Percentiles rank a stretch among this genome's conserved stretches.
Evolutionary conservation across 208 protist species (phyloP).

Genomic region (Crithidia sp.): DNA sequence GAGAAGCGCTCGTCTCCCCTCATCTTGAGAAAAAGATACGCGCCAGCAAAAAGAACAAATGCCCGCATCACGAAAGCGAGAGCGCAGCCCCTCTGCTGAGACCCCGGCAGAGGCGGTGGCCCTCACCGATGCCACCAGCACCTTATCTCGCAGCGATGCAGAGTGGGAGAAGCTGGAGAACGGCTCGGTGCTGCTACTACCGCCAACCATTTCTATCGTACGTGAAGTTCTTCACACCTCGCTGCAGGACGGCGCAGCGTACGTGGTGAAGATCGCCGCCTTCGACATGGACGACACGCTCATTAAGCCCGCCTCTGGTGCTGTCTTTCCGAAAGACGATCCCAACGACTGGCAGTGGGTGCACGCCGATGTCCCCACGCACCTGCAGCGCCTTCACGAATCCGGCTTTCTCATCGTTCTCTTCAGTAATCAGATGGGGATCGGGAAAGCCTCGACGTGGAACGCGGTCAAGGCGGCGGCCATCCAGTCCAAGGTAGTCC

Average conservation of each 20-base stretch:
- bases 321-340: conserved; percentile 66
- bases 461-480: conserved; percentile 62
- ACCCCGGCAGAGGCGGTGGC: background rate
- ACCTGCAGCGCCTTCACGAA: conserved; percentile 57
- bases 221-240: background rate
- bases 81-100: conserved; percentile 7
- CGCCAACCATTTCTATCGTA: conserved; percentile 34
- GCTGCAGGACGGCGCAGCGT: background rate
- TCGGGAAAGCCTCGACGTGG: conserved; percentile 56
- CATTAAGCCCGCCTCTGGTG: conserved; percentile 58
- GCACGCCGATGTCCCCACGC: conserved; percentile 38
- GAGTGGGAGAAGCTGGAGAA: conserved; percentile 44
- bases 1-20: too few relatives aligned
- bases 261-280: conserved; percentile 53
- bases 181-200: conserved; percentile 38
- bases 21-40: too few relatives aligned
- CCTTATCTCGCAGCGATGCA: background rate
- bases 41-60: background rate
- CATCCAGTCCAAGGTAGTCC: conserved; percentile 56
- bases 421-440: conserved; percentile 94
- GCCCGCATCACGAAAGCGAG: conserved; percentile 16
- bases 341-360: conserved; percentile 75
- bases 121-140: background rate
- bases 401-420: conserved; percentile 87
- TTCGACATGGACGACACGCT: conserved; percentile 87